Base-by-base conservation (phyloP, 768 basidiomycete genomes). In the Mycena pura region DNA sequence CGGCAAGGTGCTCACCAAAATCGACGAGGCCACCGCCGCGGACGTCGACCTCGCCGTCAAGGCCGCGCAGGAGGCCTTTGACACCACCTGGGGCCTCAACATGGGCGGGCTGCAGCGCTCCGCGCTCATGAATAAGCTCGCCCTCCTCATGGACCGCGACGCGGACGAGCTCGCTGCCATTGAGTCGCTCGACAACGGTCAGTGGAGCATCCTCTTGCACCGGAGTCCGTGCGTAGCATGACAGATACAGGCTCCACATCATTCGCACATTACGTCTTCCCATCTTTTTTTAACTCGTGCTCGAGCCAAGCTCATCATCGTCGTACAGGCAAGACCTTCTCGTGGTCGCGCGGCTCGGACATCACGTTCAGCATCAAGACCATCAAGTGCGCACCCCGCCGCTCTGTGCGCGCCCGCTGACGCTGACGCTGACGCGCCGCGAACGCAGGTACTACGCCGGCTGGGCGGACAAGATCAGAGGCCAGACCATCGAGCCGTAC, bases 381-480 rank as follows among this genome's bases (percentile, higher is more conserved):
- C 28, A 73, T 94, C 65, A 80, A 66, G 60, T 62, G 28, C 40
- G 62, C 53, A 22, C 29, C 11, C 29, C 8, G 34, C 21, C 24
- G 11, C n/a, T 27, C 24, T 15, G 15, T 43, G 8, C 3, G 13
- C 14, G 21, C 3, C 24, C 39, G 3, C 31, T 27, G 2, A 19
- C 34, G 13, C 29, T 38, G 5, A 14, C 34, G 3, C 9, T n/a
- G 32, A 1, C 29, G 4, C 27, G 7, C 32, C 0, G n/a, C n/a
- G n/a, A n/a, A n/a, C n/a, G n/a, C 22, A 64, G 85, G 31, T 96
- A 96, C 77, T 98, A 90, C 68, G 92, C 87, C 39, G 95, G 95
- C 17, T 92, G 92, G 88, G 92, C 93, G 21, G 95, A 95, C 78
- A 96, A 96, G 77, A 76, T 90, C 52, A 78, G 82, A 5, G 92